Base-by-base conservation (phyloP, 129 eudicot species). In the Oenanthe sinensis region DNA sequence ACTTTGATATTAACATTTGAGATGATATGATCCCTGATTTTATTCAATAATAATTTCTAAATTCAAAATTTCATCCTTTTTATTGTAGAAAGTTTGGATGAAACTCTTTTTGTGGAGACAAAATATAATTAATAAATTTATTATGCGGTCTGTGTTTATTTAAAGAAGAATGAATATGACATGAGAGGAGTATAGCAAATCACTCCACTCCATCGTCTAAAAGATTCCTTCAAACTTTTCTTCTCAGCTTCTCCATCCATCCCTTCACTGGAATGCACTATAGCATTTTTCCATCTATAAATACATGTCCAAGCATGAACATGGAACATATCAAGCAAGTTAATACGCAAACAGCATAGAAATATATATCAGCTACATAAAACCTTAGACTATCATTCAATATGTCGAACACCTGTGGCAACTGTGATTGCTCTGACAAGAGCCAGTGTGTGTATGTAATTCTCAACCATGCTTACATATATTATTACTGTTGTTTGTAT, bases 361-460 rank as follows among this genome's bases (percentile, higher is more conserved):
- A 15, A n/a, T n/a, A 65, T 40, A 28, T 65, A 13, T 6, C 72
- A 67, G 72, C 42, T 67, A 8, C 42, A 67, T 4, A 67, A 14
- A 67, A 67, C 39, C 22, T 74, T 74, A n/a, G 4, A 24, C 8
- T 24, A 46, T n/a, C 36, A 12, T 44, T 26, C 43, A n/a, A 19
- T 74, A 74, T 74, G 60, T 74, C 77, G 77, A 46, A 76, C 87
- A 79, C 78, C 81, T 92, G 91, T 65, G 85, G 76, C 77, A 85
- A 78, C 89, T 91, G 90, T 83, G 93, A 85, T 91, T 91, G 92
- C 78, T 74, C 82, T 77, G 92, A 89, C 94, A 86, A 81, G 85
- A 89, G 58, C 92, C 85, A 86, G 44, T 89, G 90, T 84, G 72
- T 43, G 89, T 86, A 89, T 86, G 97, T 91, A 20, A 9, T 71